Evolutionary conservation across 257 asterid genomes (phyloP), one percentile per base, ranked within the genome.

Genomic region (Solanum piurae): DNA sequence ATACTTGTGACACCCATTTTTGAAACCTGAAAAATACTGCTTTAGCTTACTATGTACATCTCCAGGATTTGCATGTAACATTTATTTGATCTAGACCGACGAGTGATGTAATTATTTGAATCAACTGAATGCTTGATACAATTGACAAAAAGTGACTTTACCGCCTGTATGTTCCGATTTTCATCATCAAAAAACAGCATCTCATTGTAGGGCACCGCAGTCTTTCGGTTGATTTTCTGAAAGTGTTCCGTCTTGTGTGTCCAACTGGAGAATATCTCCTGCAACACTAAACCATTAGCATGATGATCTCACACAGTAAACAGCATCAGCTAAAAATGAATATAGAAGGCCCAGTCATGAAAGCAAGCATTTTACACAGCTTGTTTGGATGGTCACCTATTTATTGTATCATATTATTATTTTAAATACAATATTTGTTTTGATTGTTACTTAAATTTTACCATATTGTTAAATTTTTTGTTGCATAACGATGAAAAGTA

Each of bases 131-230:
- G 73, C 68, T 27, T 46, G 75, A 36, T 49, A 62, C 25, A 40
- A 52, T 46, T 73, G n/a, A 21, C 40, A 73, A 23, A 72, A 58
- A 84, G 87, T 86, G 77, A 87, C 87, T 88, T 88, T 93, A 95
- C 98, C 55, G 98, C 92, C 86, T 93, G 91, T 80, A 94, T 95
- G 88, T 95, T 96, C 83, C 97, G 96, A 88, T 95, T 90, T 89
- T 96, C 99, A 80, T 96, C 99, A 74, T 96, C 99, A 58, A 95
- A 96, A 88, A 96, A 96, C 88, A 96, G 95, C 98, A 96, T 96
- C 87, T 92, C 94, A 52, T 92, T 91, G 89, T 92, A 96, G 29
- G 98, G 95, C 83, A 94, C 88, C 29, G 91, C 87, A 31, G 98
- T 96, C 85, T 88, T 95, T 88, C 92, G 83, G 68, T 91, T 86